Evolutionary conservation across 805 yeast species (phyloP).

Genomic region (Candida stauntonica): DNA sequence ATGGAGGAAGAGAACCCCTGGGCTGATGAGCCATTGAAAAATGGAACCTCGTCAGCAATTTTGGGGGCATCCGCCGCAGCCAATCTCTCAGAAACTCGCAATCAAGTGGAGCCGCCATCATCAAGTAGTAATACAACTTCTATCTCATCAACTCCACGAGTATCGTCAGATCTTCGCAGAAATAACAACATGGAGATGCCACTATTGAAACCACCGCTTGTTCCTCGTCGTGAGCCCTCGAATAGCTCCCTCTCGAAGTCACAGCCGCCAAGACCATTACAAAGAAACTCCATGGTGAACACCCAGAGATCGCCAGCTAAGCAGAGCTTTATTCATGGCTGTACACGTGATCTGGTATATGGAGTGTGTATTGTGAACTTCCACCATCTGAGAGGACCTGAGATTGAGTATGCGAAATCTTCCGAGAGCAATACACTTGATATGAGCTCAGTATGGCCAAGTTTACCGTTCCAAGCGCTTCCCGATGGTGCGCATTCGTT

Average conservation of each 20-base stretch:
- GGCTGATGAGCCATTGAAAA: slow-evolving; percentile 14
- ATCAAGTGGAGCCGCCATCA: too few species aligned
- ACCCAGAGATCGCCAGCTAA: slow-evolving; percentile 14
- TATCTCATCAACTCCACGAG: not conserved
- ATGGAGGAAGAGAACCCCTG: slow-evolving; percentile 24
- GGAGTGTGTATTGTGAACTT: slow-evolving; percentile 90
- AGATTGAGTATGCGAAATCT: slow-evolving; percentile 78
- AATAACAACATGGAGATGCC: slow-evolving; percentile 1
- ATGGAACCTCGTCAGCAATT: too few species aligned
- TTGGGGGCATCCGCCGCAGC: too few species aligned
- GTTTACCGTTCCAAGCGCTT: slow-evolving; percentile 87
- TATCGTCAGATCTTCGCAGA: not conserved
- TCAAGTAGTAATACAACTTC: too few species aligned
- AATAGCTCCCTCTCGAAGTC: not conserved
- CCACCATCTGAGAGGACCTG: slow-evolving; percentile 92
- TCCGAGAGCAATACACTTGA: slow-evolving; percentile 28
- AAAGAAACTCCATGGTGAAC: not conserved
- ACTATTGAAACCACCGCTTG: not conserved
- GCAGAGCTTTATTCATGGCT: slow-evolving; percentile 19
- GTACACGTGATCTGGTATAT: slow-evolving; percentile 44
- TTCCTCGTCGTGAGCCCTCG: slow-evolving; percentile 4
- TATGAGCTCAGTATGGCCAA: slow-evolving; percentile 61
- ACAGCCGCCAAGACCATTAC: not conserved
- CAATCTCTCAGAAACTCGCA: too few species aligned
- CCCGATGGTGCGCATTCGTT: slow-evolving; percentile 96